Base-by-base conservation (phyloP, 164 flowering plant species). In the Amborella trichopoda region DNA sequence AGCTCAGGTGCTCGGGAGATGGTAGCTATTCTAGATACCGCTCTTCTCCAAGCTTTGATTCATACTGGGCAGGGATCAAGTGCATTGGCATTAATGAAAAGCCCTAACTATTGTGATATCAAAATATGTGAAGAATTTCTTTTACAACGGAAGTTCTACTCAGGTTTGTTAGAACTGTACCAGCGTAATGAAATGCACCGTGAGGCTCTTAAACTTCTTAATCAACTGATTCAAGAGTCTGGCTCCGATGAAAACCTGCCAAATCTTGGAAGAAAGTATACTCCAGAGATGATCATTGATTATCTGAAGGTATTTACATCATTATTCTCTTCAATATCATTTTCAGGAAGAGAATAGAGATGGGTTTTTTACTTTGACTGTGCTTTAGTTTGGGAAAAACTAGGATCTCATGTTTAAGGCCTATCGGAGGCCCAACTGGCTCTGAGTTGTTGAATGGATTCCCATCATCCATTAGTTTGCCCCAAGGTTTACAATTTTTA, bases 241-340 rank as follows among this genome's bases (percentile, higher is more conserved):
- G 71, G 77, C 43, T 65, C 81, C 32, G 73, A 67, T 28, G 66
- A 75, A 22, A 55, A 63, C 14, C 73, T 66, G 41, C 14, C 67
- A 50, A 85, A 71, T 39, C 66, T 64, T 43, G 43, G 47, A 23
- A 71, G 69, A 48, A 80, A 70, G 62, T 85, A 78, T 58, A 77
- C 65, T 53, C 90, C 94, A 23, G 93, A 83, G 32, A 67, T 73
- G 72, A 78, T 93, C 33, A 75, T 93, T 72, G 93, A 93, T 46
- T 93, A 89, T 74, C 93, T 93, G 49, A 88, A 83, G 95, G 99
- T 81, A 58, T 57, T 8, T 8, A n/a, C n/a, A n/a, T n/a, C n/a
- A n/a, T n/a, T n/a, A n/a, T n/a, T n/a, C n/a, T n/a, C n/a, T n/a
- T n/a, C n/a, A n/a, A n/a, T n/a, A n/a, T n/a, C n/a, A n/a, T n/a